Evolutionary conservation across 352 stramenopile species (phyloP), one percentile per base, ranked within the genome.

Genomic region (Pythium pyrilobum): DNA sequence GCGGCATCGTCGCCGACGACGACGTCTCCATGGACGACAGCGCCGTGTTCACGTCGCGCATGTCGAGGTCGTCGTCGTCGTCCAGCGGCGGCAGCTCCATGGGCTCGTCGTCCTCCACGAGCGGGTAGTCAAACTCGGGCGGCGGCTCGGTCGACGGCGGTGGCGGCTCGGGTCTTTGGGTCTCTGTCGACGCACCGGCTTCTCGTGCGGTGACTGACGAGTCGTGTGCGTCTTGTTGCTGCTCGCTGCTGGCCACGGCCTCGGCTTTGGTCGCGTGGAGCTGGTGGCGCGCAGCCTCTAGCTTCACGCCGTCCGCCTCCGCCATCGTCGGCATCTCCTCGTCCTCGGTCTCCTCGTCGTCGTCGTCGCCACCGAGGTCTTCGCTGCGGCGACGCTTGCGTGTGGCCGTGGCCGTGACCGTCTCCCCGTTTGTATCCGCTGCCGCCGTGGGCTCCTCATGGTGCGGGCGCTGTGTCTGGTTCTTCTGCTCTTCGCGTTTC

Each of bases 31-130:
- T 53, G 5, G 49, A 31, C 15, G 29, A 27, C n/a, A 54, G n/a
- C 11, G 48, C 49, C 1, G 33, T 15, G 12, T 47, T 55, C 5
- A 60, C 49, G 23, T 64, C 34, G n/a, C 52, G 49, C 27, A 59
- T 36, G 4, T 66, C 52, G 18, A 59, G 56, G 16, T 66, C 47
- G n/a, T 55, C 44, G 29, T 52, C 44, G 18, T 56, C 56, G 20
- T 74, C 40, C 3, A 61, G 47, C 18, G 74, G 61, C 24, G 55
- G 44, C 23, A 75, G 57, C 28, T 74, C 62, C 24, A 67, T 55
- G 2, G 72, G 55, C 6, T 74, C 64, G 24, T 81, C 43, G n/a
- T 56, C 43, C 10, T 56, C 45, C 11, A n/a, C 38, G 2, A 32
- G 27, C 16, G 34, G 34, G n/a, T 28, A 7, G 7, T 28, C 36